A percentile compares a stretch with the other conserved stretches of the same genome.
Evolutionary conservation across 768 basidiomycete species (phyloP).

Genomic region (Phaeotremella skinneri): DNA sequence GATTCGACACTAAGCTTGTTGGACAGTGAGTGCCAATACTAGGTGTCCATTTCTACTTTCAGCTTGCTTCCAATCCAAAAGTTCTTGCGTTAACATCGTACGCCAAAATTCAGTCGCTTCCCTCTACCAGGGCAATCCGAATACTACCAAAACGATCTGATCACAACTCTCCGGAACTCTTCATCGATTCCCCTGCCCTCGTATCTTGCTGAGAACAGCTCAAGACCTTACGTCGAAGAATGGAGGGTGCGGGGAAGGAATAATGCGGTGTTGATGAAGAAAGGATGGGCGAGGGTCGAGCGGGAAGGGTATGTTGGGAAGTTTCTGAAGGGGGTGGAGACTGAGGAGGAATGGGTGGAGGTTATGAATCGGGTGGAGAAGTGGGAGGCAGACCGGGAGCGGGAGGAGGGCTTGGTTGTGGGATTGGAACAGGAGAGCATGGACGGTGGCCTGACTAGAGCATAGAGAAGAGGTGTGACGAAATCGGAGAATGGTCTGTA

Average conservation of each 20-base stretch:
- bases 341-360: background rate
- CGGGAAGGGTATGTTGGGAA: background rate
- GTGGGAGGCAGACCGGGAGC: background rate
- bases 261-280: slow-evolving; percentile 1
- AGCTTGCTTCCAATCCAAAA: too few species aligned
- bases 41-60: too few species aligned
- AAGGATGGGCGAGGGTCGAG: background rate
- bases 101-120: too few species aligned
- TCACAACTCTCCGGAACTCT: background rate
- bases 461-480: too few species aligned
- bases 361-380: background rate
- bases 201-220: background rate
- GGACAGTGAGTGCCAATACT: too few species aligned
- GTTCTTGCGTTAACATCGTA: too few species aligned
- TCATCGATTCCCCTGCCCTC: background rate
- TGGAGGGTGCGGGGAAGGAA: background rate
- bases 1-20: too few species aligned
- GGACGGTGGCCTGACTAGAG: too few species aligned
- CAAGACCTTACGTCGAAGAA: background rate
- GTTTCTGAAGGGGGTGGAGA: background rate
- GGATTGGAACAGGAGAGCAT: too few species aligned
- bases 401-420: background rate
- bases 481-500: too few species aligned
- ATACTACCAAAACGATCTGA: slow-evolving; percentile 2
- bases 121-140: background rate